These are phyloP conservation scores for Flammula alnicola DNA, from an alignment of 1,284 basidiomycete genomes.

Conservation along the genomic window DNA sequence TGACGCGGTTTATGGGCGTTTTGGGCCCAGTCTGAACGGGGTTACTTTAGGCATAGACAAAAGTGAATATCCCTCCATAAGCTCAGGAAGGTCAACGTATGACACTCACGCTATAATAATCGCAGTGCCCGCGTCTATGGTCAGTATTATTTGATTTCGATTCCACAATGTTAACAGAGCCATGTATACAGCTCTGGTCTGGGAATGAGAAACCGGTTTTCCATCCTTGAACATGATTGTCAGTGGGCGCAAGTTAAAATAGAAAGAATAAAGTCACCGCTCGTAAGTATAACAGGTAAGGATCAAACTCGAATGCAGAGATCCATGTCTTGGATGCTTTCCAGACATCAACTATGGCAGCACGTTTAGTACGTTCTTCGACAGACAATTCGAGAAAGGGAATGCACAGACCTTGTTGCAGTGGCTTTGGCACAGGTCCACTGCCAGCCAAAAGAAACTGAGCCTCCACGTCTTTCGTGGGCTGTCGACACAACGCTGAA, in stretches of 20 bases:
- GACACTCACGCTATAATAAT: not conserved
- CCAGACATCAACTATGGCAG: too few relatives aligned
- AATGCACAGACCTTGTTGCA: too few relatives aligned
- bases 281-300: conserved; percentile 23
- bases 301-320: conserved; percentile 25
- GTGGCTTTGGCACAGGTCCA: too few relatives aligned
- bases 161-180: not conserved
- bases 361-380: too few relatives aligned
- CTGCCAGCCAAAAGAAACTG: too few relatives aligned
- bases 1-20: not conserved
- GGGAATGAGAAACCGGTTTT: not conserved
- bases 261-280: conserved; percentile 14
- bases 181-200: not conserved
- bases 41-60: not conserved
- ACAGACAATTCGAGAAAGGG: too few relatives aligned
- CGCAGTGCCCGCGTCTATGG: not conserved
- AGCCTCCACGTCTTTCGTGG: too few relatives aligned
- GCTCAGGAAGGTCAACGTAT: too few relatives aligned
- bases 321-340: conserved; percentile 27
- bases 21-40: not conserved
- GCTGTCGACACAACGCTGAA: too few relatives aligned
- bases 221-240: conserved; percentile 4
- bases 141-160: not conserved
- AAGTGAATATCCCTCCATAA: too few relatives aligned
- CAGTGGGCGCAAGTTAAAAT: not conserved